Percentiles rank a stretch among this genome's conserved stretches.
Evolutionary conservation across 2,329 filamentous ascomycete genomes (phyloP).

Genomic region (Phyllosticta citrichinensis): DNA sequence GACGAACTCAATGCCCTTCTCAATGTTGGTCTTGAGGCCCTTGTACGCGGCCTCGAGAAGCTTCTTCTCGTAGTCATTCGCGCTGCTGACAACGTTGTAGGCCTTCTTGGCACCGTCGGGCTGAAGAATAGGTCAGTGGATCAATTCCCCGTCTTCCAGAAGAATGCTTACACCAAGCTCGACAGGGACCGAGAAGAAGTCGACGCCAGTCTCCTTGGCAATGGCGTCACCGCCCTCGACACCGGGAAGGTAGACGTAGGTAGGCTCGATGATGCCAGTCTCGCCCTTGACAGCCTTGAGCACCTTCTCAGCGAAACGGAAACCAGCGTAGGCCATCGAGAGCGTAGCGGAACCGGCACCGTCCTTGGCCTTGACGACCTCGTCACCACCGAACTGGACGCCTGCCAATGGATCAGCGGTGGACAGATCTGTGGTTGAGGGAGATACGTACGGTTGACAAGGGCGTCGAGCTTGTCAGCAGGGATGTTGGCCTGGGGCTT

Average conservation of each 20-base stretch:
- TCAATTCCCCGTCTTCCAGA: background rate
- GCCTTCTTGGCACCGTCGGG: slow-evolving; percentile 78
- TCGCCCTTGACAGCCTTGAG: slow-evolving; percentile 81
- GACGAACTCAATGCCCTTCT: slow-evolving; percentile 85
- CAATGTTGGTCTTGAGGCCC: slow-evolving; percentile 84
- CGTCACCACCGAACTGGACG: slow-evolving; percentile 95
- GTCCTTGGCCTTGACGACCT: slow-evolving; percentile 92
- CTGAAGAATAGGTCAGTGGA: slow-evolving; percentile 38
- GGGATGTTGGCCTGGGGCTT: slow-evolving; percentile 72
- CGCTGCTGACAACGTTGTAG: slow-evolving; percentile 63
- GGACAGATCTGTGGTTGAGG: background rate
- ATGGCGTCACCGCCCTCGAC: slow-evolving; percentile 80
- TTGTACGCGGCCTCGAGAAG: slow-evolving; percentile 66
- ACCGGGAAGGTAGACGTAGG: slow-evolving; percentile 90
- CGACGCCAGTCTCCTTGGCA: slow-evolving; percentile 67
- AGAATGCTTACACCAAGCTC: slow-evolving; percentile 74
- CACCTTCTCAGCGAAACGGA: slow-evolving; percentile 89
- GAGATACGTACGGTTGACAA: slow-evolving; percentile 67
- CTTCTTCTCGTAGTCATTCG: slow-evolving; percentile 81
- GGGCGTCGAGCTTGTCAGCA: slow-evolving; percentile 76
- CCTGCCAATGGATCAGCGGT: slow-evolving; percentile 29
- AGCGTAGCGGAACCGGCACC: slow-evolving; percentile 83
- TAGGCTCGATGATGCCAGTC: slow-evolving; percentile 88
- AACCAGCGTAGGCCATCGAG: slow-evolving; percentile 93
- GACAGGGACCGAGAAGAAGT: slow-evolving; percentile 94